Conservation (phyloP, 257 asterid species). For the Penstemon barbatus region DNA sequence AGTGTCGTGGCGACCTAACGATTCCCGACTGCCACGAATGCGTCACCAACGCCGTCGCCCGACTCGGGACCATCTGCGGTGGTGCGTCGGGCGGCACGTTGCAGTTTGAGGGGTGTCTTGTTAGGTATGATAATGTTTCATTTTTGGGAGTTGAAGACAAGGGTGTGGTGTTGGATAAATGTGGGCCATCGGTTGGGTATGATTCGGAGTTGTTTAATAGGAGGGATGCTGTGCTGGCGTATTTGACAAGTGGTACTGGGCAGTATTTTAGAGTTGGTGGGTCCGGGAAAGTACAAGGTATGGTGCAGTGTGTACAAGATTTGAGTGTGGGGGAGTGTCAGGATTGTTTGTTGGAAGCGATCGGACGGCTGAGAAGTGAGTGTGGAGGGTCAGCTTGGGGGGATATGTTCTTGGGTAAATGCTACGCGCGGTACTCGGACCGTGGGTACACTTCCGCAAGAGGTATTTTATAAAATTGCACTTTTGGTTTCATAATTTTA, state of each 20-base stretch:
- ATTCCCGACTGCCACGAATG: conserved; percentile 55
- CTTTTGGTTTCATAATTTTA: too few relatives aligned
- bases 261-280: conserved; percentile 70
- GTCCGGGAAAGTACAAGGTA: conserved; percentile 69
- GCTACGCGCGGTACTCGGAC: conserved; percentile 89
- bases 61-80: conserved; percentile 53
- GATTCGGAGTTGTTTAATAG: conserved; percentile 45
- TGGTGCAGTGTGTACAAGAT: conserved; percentile 88
- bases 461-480: conserved; percentile 31
- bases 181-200: conserved; percentile 55
- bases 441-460: conserved; percentile 46
- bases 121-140: conserved; percentile 61
- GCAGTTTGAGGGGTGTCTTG: conserved; percentile 79
- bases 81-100: conserved; percentile 72
- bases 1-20: conserved; percentile 81
- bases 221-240: conserved; percentile 54
- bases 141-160: conserved; percentile 71
- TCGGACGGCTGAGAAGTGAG: conserved; percentile 59
- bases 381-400: conserved; percentile 77
- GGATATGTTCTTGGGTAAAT: conserved; percentile 74
- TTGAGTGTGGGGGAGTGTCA: conserved; percentile 67
- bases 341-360: conserved; percentile 76
- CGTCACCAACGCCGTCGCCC: conserved; percentile 51
- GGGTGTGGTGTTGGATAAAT: conserved; percentile 49
- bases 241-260: conserved; percentile 51